Evolutionary conservation across 495 filamentous ascomycete genomes (phyloP).

Genomic region (Penicillium ochrochloron): DNA sequence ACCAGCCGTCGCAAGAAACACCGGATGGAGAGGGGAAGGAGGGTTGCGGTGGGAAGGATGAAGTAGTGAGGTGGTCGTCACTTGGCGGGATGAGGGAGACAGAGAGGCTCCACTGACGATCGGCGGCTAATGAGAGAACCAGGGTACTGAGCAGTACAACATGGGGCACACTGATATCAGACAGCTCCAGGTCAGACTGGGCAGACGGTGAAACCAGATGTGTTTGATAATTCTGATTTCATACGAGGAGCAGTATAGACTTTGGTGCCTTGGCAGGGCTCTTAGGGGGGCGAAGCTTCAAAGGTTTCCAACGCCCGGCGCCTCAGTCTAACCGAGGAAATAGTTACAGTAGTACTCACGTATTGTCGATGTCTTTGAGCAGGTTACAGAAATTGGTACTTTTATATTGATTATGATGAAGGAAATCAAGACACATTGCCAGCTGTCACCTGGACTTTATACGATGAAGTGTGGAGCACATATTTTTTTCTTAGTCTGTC

Average conservation of each 20-base stretch:
- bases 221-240: not conserved
- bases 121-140: slow-evolving; percentile 42
- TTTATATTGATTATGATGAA: too few species aligned
- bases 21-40: slow-evolving; percentile 22
- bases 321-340: not conserved
- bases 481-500: not conserved
- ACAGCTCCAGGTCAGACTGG: not conserved
- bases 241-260: not conserved
- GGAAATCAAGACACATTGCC: too few species aligned
- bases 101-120: slow-evolving; percentile 48
- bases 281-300: not conserved
- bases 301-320: slow-evolving; percentile 1
- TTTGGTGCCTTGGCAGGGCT: slow-evolving; percentile 4
- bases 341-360: not conserved
- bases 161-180: slow-evolving; percentile 12
- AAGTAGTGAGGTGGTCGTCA: slow-evolving; percentile 43
- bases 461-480: too few species aligned
- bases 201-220: not conserved
- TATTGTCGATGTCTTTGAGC: not conserved
- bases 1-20: slow-evolving; percentile 19
- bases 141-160: slow-evolving; percentile 22
- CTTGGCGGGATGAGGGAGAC: slow-evolving; percentile 40
- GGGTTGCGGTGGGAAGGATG: slow-evolving; percentile 20
- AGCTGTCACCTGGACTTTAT: too few species aligned
- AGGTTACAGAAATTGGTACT: not conserved